These are phyloP conservation scores for Psilocybe subaeruginosa DNA, from an alignment of 768 basidiomycete species.

Conservation along the genomic window DNA sequence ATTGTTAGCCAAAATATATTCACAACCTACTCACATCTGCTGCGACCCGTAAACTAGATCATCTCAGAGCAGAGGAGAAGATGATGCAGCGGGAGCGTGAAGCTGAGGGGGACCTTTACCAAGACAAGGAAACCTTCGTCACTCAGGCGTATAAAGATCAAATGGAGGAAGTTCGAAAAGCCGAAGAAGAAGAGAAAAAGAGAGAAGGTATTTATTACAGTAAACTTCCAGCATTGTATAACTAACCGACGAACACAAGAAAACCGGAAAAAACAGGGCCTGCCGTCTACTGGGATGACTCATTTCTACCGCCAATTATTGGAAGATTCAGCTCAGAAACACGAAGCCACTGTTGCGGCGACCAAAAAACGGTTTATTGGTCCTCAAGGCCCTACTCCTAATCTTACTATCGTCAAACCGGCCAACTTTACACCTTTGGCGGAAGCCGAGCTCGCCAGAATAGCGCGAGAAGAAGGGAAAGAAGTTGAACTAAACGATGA, in stretches of 20 bases:
- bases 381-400: slow-evolving; percentile 62
- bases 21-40: slow-evolving; percentile 76
- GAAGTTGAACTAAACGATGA: slow-evolving; percentile 95
- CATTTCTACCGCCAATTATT: slow-evolving; percentile 82
- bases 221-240: background rate
- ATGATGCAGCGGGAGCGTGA: slow-evolving; percentile 94
- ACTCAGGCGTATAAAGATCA: slow-evolving; percentile 98
- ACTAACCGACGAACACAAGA: slow-evolving; percentile 34
- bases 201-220: slow-evolving; percentile 71
- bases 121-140: slow-evolving; percentile 96
- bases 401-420: slow-evolving; percentile 80
- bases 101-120: slow-evolving; percentile 90
- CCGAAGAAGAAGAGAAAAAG: slow-evolving; percentile 90
- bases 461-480: slow-evolving; percentile 76
- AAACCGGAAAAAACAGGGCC: slow-evolving; percentile 61
- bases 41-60: slow-evolving; percentile 85
- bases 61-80: slow-evolving; percentile 95
- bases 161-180: slow-evolving; percentile 86
- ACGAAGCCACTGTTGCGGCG: slow-evolving; percentile 87
- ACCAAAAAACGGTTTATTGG: slow-evolving; percentile 63
- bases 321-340: slow-evolving; percentile 78
- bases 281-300: slow-evolving; percentile 73
- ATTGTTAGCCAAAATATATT: slow-evolving; percentile 90
- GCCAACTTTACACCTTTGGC: slow-evolving; percentile 62
- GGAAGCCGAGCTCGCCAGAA: slow-evolving; percentile 73